Percentiles rank a stretch among this genome's conserved stretches.
These are phyloP conservation scores for Elongisporangium anandrum DNA, from an alignment of 352 stramenopile genomes.

Conservation along the genomic window DNA sequence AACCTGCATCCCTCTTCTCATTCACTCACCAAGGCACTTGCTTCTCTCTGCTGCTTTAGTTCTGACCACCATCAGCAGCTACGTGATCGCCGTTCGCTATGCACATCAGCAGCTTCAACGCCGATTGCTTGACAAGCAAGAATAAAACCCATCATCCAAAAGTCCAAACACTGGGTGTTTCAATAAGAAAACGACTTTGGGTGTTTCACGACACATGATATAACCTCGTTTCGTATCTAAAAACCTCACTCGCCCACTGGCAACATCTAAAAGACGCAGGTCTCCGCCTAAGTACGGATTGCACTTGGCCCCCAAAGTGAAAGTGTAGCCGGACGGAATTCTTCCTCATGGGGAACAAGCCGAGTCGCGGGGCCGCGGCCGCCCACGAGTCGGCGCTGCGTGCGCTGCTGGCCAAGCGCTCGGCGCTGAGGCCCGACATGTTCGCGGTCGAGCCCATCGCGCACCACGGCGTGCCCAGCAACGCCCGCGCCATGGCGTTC, in stretches of 20 bases:
- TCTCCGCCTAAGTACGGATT: neutral
- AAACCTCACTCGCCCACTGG: too few relatives aligned
- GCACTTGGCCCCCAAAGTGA: neutral
- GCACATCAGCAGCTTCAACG: neutral
- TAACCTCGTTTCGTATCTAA: neutral
- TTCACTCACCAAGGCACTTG: neutral
- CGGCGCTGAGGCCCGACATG: slow-evolving; percentile 30
- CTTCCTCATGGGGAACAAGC: slow-evolving; percentile 63
- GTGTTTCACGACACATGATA: too few relatives aligned
- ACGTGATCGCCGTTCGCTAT: neutral
- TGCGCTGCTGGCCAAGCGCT: slow-evolving; percentile 29
- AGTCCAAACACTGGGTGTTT: neutral
- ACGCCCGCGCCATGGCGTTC: slow-evolving; percentile 52
- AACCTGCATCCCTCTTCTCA: neutral
- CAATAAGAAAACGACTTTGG: too few relatives aligned
- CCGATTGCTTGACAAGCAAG: neutral
- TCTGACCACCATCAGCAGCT: neutral
- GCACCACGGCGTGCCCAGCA: slow-evolving; percentile 69
- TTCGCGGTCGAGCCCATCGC: slow-evolving; percentile 44
- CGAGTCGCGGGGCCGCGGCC: slow-evolving; percentile 25
- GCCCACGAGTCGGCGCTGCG: slow-evolving; percentile 34
- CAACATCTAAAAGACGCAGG: neutral
- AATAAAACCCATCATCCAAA: neutral
- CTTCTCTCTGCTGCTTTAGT: neutral
- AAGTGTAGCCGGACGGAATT: neutral